Evolutionary conservation across 2,329 filamentous ascomycete genomes (phyloP).

Genomic region (Neobulgaria alba): DNA sequence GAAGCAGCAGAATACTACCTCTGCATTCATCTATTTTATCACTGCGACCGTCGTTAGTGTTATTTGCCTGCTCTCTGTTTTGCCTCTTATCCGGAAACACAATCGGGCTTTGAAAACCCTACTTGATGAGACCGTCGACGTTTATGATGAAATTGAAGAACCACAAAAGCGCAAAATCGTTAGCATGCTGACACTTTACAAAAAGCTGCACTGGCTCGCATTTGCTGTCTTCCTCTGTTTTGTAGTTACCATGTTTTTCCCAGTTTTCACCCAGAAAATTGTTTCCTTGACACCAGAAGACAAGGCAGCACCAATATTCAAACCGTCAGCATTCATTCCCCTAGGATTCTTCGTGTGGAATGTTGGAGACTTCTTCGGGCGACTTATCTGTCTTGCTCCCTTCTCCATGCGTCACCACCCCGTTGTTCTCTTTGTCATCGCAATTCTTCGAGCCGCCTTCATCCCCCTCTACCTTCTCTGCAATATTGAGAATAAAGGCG

Average conservation of each 20-base stretch:
- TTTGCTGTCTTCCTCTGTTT: slow-evolving; percentile 76
- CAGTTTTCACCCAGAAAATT: slow-evolving; percentile 75
- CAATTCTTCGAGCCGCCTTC: slow-evolving; percentile 58
- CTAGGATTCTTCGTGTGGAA: slow-evolving; percentile 93
- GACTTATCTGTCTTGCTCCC: slow-evolving; percentile 55
- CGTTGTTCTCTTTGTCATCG: slow-evolving; percentile 55
- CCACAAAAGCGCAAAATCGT: slow-evolving; percentile 41
- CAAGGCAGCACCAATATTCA: slow-evolving; percentile 49
- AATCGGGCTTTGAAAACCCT: slow-evolving; percentile 42
- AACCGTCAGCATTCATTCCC: slow-evolving; percentile 74
- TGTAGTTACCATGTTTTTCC: slow-evolving; percentile 83
- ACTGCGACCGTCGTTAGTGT: slow-evolving; percentile 73
- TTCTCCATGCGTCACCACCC: slow-evolving; percentile 54
- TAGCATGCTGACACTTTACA: slow-evolving; percentile 57
- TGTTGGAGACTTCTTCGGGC: slow-evolving; percentile 70
- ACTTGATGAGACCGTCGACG: slow-evolving; percentile 43
- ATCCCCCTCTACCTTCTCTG: slow-evolving; percentile 84
- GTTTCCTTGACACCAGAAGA: slow-evolving; percentile 36
- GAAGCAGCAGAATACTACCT: slow-evolving; percentile 46
- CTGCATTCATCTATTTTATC: slow-evolving; percentile 85
- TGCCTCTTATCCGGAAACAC: slow-evolving; percentile 60
- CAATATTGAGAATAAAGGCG: slow-evolving; percentile 73
- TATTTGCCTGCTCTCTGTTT: slow-evolving; percentile 61
- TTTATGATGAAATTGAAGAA: slow-evolving; percentile 35
- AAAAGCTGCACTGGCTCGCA: slow-evolving; percentile 71